Base-by-base conservation (phyloP, 441 rosid genomes). In the Aleurites moluccanus region DNA sequence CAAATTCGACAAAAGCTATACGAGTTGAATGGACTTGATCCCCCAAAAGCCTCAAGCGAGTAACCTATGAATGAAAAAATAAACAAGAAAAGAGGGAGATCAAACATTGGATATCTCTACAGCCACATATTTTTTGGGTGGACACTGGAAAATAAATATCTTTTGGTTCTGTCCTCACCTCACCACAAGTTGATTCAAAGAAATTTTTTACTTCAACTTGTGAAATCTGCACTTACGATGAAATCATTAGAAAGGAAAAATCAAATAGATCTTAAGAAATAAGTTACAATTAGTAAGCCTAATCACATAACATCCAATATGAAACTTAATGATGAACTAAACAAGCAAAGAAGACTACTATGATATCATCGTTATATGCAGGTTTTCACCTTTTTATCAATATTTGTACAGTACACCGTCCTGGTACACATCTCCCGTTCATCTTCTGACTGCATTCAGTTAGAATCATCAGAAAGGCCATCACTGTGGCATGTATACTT, bases 391-490 rank as follows among this genome's bases (percentile, higher is more conserved):
- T 87, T 90, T 83, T 88, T 93, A 79, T 93, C 98, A 21, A 93
- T 92, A 85, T 92, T 92, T 79, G 97, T 89, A 79, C 97, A 92
- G 67, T 92, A 92, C 72, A 92, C 89, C 56, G 97, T 92, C 83
- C 96, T 88, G 15, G 90, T 78, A 63, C 97, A 92, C 93, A 88
- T 92, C 88, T 92, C 95, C 28, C 97, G 91, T 56, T 94, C 98
- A 85, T 92, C 97, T 83, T 92, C 99, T 79, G 74, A 81, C 99
- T 92, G 88, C 79, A 81, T 75, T 62, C 21, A 71, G 47, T 33
- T 76, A 14, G 57, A 81, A 71, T 56, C 52, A 62, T 64, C 61
- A 53, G 73, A 82, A 75, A 53, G 61, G 35, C 27, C 21, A 69
- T 75, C 61, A 70, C 10, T 33, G 6, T 21, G 53, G 63, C 15